Evolutionary conservation across 352 stramenopile species (phyloP), one percentile per base, ranked within the genome.

Genomic region (Pythium oligandrum): DNA sequence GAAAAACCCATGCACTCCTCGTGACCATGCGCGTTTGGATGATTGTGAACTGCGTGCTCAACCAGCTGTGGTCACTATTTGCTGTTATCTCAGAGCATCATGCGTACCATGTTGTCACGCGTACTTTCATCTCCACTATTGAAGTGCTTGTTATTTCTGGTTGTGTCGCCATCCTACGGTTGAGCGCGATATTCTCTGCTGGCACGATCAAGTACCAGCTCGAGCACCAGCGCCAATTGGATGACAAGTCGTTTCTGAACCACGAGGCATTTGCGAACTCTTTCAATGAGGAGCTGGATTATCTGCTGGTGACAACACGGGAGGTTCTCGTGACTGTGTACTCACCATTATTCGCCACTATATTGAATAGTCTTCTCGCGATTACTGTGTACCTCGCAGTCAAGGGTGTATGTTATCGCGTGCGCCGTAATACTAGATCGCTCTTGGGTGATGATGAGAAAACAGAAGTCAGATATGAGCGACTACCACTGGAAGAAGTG

Each of bases 271-370:
- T 73, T n/a, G 54, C 64, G 17, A 82, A 87, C 48, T 49, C 59
- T n/a, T 83, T 76, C 55, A 78, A 70, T 49, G 67, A 79, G 42
- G 74, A 80, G 12, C 62, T 82, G 30, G 68, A 83, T 17, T 64
- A 71, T 30, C 62, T 75, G 48, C 55, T 66, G 0, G 63, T 61
- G n/a, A 81, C 77, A 0, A 33, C 65, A 1, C 40, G 46, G 4
- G 36, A 49, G 1, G 61, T 69, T 33, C 10, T 86, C 3, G 40
- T 43, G 0, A 58, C 55, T 9, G 31, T 88, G 6, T 70, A 75
- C 51, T 40, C 57, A 46, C 70, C 77, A 1, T 47, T 88, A 31
- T 26, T 53, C 9, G 11, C 40, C n/a, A 57, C 83, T 8, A 37
- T 86, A 4, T 12, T 34, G 3, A 60, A 84, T 49, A 72, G 50